A percentile compares a stretch with the other conserved stretches of the same genome.
phyloP scores from a whole-genome alignment of 1,284 basidiomycete genomes.

The Dichomitus squalens region DNA sequence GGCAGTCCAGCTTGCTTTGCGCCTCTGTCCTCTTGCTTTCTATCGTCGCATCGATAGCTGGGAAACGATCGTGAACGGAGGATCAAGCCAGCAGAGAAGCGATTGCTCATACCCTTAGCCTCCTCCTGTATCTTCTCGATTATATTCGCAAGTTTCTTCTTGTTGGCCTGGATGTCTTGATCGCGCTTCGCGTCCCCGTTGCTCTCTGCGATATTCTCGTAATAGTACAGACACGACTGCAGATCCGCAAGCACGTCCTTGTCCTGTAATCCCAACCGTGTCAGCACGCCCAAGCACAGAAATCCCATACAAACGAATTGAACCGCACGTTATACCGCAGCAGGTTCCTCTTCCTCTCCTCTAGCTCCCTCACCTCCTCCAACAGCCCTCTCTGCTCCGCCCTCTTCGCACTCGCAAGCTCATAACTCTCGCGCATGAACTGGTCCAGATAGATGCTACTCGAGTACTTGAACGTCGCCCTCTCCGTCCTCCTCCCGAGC shows the following conservation, averaged over 20 bases:
- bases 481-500: constrained; percentile 33
- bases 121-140: constrained; percentile 54
- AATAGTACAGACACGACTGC: constrained; percentile 64
- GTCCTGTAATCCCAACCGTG: constrained; percentile 41
- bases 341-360: constrained; percentile 47
- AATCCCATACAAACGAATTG: neutral
- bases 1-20: constrained; percentile 53
- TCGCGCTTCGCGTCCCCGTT: constrained; percentile 49
- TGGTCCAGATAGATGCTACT: constrained; percentile 69
- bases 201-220: constrained; percentile 61
- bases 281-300: neutral
- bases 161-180: constrained; percentile 43
- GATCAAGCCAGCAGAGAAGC: neutral
- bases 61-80: neutral
- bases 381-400: constrained; percentile 46
- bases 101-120: constrained; percentile 47
- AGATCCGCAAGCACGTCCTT: constrained; percentile 64
- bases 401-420: constrained; percentile 51
- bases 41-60: constrained; percentile 57
- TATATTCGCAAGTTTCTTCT: constrained; percentile 51
- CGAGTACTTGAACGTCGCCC: constrained; percentile 61
- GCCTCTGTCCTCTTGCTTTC: constrained; percentile 45
- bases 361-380: constrained; percentile 50
- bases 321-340: constrained; percentile 56
- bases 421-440: constrained; percentile 61